Evolutionary conservation across 2,329 filamentous ascomycete genomes (phyloP).

Genomic region (Lachnellula willkommii): DNA sequence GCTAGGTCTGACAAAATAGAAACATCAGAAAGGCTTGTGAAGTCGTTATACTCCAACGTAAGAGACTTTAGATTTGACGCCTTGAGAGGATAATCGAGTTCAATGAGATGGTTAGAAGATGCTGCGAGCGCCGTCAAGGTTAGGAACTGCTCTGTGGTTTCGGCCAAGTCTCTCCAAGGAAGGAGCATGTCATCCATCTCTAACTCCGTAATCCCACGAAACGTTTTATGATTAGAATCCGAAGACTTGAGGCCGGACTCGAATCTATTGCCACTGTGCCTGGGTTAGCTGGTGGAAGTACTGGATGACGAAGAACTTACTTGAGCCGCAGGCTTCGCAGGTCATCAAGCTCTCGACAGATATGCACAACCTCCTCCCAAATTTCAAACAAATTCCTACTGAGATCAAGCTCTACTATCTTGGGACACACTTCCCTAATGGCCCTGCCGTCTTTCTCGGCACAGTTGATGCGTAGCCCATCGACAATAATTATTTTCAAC

Average conservation of each 20-base stretch:
- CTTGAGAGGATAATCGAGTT: conserved; percentile 40
- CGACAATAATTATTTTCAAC: conserved; percentile 74
- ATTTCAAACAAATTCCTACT: conserved; percentile 74
- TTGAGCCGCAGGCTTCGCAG: conserved; percentile 65
- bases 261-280: conserved; percentile 67
- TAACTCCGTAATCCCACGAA: conserved; percentile 53
- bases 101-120: conserved; percentile 53
- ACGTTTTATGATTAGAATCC: conserved; percentile 34
- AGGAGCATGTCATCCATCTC: conserved; percentile 63
- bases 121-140: conserved; percentile 47
- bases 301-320: conserved; percentile 41
- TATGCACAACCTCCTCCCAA: conserved; percentile 60
- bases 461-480: conserved; percentile 60
- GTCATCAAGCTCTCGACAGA: conserved; percentile 65
- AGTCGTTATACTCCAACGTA: conserved; percentile 67
- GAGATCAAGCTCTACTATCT: conserved; percentile 74
- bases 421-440: conserved; percentile 52
- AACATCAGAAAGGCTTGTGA: conserved; percentile 55
- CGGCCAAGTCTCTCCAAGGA: conserved; percentile 58
- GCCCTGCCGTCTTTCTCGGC: conserved; percentile 33
- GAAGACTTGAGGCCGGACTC: conserved; percentile 41
- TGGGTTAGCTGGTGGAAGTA: conserved; percentile 5
- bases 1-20: conserved; percentile 46
- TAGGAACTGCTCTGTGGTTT: conserved; percentile 49
- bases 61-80: conserved; percentile 48